These are phyloP conservation scores for Orobanche coerulescens DNA, from an alignment of 257 asterid species.

Conservation along the genomic window DNA sequence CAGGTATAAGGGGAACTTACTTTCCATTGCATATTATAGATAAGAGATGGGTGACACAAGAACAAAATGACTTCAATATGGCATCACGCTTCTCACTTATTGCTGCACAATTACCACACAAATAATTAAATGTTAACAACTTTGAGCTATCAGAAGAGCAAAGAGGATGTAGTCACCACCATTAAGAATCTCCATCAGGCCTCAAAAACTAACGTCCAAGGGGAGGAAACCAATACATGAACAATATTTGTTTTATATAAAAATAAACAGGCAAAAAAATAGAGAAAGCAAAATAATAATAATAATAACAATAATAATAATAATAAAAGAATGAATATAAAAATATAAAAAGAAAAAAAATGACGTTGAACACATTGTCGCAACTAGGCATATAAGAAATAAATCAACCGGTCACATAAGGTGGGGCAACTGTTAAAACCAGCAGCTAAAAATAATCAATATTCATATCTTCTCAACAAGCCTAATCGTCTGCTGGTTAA, in stretches of 20 bases:
- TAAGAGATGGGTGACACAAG: slow-evolving; percentile 44
- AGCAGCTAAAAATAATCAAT: background rate
- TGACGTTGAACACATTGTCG: background rate
- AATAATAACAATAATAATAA: background rate
- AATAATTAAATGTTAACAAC: slow-evolving; percentile 16
- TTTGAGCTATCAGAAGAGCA: background rate
- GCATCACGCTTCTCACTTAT: slow-evolving; percentile 40
- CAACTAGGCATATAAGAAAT: background rate
- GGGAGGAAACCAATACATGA: too few species aligned
- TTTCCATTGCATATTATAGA: slow-evolving; percentile 54
- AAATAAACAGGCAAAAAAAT: too few species aligned
- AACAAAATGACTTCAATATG: slow-evolving; percentile 49
- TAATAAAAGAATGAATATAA: background rate
- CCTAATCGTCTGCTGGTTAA: background rate
- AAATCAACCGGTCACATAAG: background rate
- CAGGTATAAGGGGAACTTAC: slow-evolving; percentile 30
- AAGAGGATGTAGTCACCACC: background rate
- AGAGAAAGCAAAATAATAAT: background rate
- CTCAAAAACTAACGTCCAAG: background rate
- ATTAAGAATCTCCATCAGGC: slow-evolving; percentile 14
- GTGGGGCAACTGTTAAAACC: background rate
- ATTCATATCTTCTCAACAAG: too few species aligned
- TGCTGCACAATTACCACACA: slow-evolving; percentile 41
- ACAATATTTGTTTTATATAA: too few species aligned
- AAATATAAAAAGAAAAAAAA: background rate